phyloP scores from a whole-genome alignment of 164 flowering plant species.

The Saururus chinensis region DNA sequence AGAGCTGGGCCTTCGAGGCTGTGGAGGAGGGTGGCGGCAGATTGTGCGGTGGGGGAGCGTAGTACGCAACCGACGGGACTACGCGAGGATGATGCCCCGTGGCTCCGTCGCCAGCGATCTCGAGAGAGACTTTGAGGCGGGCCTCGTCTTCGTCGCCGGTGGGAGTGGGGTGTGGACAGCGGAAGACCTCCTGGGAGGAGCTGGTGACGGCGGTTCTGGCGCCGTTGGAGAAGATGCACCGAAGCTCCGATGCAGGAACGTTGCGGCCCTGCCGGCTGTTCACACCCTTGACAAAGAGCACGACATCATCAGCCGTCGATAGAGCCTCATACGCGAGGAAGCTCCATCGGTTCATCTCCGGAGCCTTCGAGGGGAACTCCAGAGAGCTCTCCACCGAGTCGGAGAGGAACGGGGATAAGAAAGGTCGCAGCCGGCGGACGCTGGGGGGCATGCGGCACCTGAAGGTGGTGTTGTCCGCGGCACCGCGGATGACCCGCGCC shows the following conservation, averaged over 20 bases:
- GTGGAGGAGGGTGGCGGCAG: no score
- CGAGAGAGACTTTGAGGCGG: no score
- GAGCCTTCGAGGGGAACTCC: background rate
- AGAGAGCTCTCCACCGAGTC: conserved; percentile 2
- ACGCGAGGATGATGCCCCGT: no score
- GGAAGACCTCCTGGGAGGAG: conserved; percentile 75
- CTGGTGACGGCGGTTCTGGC: conserved; percentile 39
- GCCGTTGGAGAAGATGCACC: conserved; percentile 44
- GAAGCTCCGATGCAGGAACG: conserved; percentile 31
- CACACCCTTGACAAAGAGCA: conserved; percentile 66
- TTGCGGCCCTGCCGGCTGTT: conserved; percentile 51
- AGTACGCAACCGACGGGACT: no score
- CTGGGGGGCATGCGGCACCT: conserved; percentile 45
- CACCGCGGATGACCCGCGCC: conserved; percentile 27
- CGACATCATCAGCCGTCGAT: conserved; percentile 61
- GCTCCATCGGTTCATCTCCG: conserved; percentile 41
- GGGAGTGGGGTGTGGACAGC: conserved; percentile 44
- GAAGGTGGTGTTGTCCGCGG: conserved; percentile 23
- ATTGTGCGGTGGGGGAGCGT: no score
- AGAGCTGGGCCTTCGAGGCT: no score
- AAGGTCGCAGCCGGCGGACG: conserved; percentile 33
- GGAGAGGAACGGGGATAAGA: conserved; percentile 31
- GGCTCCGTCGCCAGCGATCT: no score
- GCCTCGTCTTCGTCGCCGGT: no score
- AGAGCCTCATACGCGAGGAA: conserved; percentile 56